A percentile compares a stretch with the other conserved stretches of the same genome.
These are phyloP conservation scores for Bisporella sp. DNA, from an alignment of 2,329 filamentous ascomycete genomes.

Conservation along the genomic window DNA sequence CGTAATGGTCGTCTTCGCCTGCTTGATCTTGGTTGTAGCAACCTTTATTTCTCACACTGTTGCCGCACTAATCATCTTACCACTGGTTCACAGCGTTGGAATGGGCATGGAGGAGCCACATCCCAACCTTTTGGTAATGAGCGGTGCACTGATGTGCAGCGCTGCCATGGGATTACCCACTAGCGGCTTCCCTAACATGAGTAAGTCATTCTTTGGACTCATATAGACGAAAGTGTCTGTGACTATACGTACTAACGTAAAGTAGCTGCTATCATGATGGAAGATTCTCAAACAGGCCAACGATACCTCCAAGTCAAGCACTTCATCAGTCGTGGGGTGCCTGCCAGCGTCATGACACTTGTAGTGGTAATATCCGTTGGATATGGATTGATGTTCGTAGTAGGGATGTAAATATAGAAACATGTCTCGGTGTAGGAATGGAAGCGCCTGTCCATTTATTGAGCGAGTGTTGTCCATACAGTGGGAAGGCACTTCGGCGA, in stretches of 20 bases:
- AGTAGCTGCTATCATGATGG: conserved; percentile 96
- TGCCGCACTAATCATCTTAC: conserved; percentile 88
- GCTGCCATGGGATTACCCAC: conserved; percentile 97
- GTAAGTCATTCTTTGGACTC: conserved; percentile 46
- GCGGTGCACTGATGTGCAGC: conserved; percentile 88
- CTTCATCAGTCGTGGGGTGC: conserved; percentile 90
- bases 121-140: conserved; percentile 94
- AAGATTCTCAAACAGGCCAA: conserved; percentile 84
- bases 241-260: conserved; percentile 8
- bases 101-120: conserved; percentile 80
- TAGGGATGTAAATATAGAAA: too few species aligned
- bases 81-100: conserved; percentile 82
- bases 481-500: too few species aligned
- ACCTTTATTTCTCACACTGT: conserved; percentile 98
- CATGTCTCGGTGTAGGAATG: too few species aligned
- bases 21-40: conserved; percentile 81
- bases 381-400: conserved; percentile 69
- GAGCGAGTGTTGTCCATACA: too few species aligned
- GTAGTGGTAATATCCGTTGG: conserved; percentile 80
- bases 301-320: conserved; percentile 88
- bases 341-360: conserved; percentile 76
- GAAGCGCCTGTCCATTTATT: too few species aligned
- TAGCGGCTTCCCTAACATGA: conserved; percentile 98
- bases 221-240: neutral
- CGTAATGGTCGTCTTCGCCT: conserved; percentile 78